phyloP scores from a whole-genome alignment of 805 yeast species.

The Saccharomycopsis guyanensis region DNA sequence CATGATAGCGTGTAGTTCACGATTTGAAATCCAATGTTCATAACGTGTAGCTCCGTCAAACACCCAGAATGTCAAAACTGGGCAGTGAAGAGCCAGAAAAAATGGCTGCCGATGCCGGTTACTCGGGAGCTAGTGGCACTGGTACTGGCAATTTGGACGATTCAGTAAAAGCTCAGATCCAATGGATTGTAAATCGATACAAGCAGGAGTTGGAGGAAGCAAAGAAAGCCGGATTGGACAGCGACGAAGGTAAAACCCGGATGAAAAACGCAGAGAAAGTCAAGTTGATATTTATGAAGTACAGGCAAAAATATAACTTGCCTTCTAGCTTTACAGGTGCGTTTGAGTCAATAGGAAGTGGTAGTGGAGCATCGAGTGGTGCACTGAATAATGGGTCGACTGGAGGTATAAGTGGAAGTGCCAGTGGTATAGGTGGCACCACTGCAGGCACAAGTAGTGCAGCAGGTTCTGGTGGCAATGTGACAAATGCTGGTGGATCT shows the following conservation, averaged over 20 bases:
- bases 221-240: conserved; percentile 2
- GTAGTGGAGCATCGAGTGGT: background rate
- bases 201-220: conserved; percentile 14
- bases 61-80: background rate
- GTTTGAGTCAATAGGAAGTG: background rate
- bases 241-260: conserved; percentile 19
- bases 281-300: conserved; percentile 10
- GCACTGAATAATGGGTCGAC: background rate
- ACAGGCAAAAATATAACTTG: conserved; percentile 5
- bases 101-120: background rate
- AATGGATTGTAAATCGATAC: conserved; percentile 15
- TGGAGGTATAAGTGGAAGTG: no score
- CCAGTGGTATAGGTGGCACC: no score
- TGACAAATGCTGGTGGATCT: background rate
- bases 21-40: no score
- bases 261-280: conserved; percentile 14
- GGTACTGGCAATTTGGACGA: background rate
- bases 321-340: background rate
- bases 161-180: background rate
- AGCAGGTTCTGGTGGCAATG: background rate
- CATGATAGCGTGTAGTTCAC: no score
- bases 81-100: background rate
- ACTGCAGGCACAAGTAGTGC: background rate
- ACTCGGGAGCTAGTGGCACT: background rate
- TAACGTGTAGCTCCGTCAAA: no score